A percentile compares a stretch with the other conserved stretches of the same genome.
Evolutionary conservation across 768 basidiomycete genomes (phyloP).

Genomic region (Tulasnella calospora): DNA sequence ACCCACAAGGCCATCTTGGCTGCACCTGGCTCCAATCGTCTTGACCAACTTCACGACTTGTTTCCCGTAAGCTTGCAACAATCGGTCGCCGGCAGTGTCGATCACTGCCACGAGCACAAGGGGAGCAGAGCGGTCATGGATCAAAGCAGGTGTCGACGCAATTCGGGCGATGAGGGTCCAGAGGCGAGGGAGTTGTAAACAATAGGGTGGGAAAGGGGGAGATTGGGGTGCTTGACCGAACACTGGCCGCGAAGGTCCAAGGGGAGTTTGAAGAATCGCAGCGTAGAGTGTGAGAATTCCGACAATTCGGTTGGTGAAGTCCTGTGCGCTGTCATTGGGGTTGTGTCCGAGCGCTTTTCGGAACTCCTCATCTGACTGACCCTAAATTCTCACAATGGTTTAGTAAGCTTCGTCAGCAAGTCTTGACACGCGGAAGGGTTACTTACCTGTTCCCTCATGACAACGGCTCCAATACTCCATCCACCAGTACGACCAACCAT

Average conservation of each 20-base stretch:
- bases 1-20: not conserved
- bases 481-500: constrained; percentile 83
- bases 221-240: not conserved
- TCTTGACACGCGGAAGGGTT: constrained; percentile 33
- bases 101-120: constrained; percentile 39
- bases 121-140: constrained; percentile 57
- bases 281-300: constrained; percentile 88
- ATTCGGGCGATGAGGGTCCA: constrained; percentile 74
- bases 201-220: constrained; percentile 34
- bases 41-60: constrained; percentile 24
- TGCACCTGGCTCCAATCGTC: constrained; percentile 8
- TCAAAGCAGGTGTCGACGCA: constrained; percentile 47
- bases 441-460: constrained; percentile 50
- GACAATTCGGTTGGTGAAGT: constrained; percentile 59
- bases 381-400: constrained; percentile 27
- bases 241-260: constrained; percentile 12
- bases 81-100: constrained; percentile 24
- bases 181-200: constrained; percentile 56
- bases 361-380: constrained; percentile 39
- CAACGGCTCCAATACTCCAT: constrained; percentile 70
- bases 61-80: constrained; percentile 20
- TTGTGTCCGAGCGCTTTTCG: constrained; percentile 38
- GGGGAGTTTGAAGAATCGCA: constrained; percentile 48
- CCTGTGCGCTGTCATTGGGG: constrained; percentile 44
- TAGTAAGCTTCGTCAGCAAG: constrained; percentile 7